Conservation (phyloP, 768 basidiomycete genomes). For the Russula foetens region DNA sequence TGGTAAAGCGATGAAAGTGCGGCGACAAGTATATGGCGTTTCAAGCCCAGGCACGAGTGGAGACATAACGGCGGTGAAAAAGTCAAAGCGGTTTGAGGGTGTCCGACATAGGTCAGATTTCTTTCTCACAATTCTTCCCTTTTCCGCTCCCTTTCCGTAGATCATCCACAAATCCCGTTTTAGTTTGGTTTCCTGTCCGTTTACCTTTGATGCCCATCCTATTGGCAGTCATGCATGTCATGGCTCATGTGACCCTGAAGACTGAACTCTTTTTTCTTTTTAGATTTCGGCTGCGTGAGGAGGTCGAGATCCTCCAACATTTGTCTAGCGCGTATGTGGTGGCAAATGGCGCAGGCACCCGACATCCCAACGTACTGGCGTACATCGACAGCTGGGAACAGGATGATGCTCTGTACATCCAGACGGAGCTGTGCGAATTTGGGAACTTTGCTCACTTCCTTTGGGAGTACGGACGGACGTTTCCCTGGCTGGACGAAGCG, state of each 20-base stretch:
- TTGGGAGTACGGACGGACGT: conserved; percentile 80
- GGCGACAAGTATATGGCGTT: conserved; percentile 50
- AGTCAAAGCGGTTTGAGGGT: conserved; percentile 88
- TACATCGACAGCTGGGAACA: conserved; percentile 98
- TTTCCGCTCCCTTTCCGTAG: not conserved
- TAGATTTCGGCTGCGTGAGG: conserved; percentile 84
- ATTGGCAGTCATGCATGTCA: not conserved
- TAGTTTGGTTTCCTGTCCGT: not conserved
- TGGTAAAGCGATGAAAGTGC: conserved; percentile 84
- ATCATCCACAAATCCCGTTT: too few relatives aligned
- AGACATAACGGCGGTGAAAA: conserved; percentile 80
- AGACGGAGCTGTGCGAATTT: conserved; percentile 88
- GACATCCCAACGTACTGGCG: conserved; percentile 76
- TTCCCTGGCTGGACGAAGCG: conserved; percentile 82
- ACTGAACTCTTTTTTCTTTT: not conserved
- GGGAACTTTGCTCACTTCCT: conserved; percentile 90
- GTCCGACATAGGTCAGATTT: conserved; percentile 73
- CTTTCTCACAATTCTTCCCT: not conserved
- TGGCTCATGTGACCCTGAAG: not conserved
- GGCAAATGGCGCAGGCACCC: conserved; percentile 27
- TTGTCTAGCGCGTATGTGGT: conserved; percentile 36
- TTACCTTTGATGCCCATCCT: not conserved
- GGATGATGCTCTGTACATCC: conserved; percentile 78
- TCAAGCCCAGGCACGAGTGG: conserved; percentile 12
- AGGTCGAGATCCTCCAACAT: conserved; percentile 85